These are phyloP conservation scores for Taphrina confusa DNA, from an alignment of 1,139 yeast species.

Conservation along the genomic window DNA sequence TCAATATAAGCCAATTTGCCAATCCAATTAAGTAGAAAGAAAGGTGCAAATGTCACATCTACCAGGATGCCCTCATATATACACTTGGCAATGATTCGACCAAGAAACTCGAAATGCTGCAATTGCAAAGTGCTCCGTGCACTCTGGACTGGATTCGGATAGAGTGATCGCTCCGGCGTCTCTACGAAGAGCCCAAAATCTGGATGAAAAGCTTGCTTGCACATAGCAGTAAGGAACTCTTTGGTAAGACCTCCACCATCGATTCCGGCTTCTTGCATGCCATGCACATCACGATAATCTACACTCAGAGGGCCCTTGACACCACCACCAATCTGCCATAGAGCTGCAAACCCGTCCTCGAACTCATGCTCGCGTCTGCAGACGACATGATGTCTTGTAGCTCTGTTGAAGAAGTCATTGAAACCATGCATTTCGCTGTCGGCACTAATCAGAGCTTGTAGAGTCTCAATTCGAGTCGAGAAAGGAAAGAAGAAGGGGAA, in stretches of 20 bases:
- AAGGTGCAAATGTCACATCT: conserved; percentile 83
- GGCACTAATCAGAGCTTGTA: conserved; percentile 61
- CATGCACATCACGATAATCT: conserved; percentile 68
- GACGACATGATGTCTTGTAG: conserved; percentile 51
- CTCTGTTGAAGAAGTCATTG: conserved; percentile 38
- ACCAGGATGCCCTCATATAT: conserved; percentile 80
- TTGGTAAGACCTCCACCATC: conserved; percentile 98
- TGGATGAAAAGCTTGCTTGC: conserved; percentile 64
- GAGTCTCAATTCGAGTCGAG: conserved; percentile 67
- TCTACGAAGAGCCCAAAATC: conserved; percentile 56
- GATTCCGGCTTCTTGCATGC: conserved; percentile 79
- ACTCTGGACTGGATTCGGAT: conserved; percentile 64
- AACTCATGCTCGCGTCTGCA: conserved; percentile 69
- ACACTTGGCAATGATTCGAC: conserved; percentile 84
- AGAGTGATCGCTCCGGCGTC: conserved; percentile 61
- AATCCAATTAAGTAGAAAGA: conserved; percentile 74
- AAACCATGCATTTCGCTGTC: conserved; percentile 49
- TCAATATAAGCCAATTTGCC: conserved; percentile 52
- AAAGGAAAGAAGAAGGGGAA: conserved; percentile 82
- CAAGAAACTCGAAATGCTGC: conserved; percentile 62
- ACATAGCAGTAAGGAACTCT: conserved; percentile 77
- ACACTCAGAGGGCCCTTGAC: conserved; percentile 67
- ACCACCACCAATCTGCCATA: conserved; percentile 52
- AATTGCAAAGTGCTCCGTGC: conserved; percentile 45
- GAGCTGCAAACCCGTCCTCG: conserved; percentile 70